Evolutionary conservation across 2,329 filamentous ascomycete species (phyloP).

Genomic region (Pseudocercospora vitis): DNA sequence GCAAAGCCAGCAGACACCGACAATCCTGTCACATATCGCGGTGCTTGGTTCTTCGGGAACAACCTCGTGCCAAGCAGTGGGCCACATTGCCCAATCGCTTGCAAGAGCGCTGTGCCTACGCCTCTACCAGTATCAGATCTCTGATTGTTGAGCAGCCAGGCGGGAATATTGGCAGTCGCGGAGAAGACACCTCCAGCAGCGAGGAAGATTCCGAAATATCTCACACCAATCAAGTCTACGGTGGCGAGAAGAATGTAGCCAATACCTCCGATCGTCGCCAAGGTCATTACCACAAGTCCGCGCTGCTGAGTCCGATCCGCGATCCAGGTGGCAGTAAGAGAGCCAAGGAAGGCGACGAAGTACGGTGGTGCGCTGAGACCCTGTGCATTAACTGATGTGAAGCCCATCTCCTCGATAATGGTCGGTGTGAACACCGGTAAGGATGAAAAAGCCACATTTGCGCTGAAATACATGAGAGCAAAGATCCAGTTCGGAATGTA

Average conservation of each 20-base stretch:
- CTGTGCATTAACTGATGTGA: slow-evolving; percentile 60
- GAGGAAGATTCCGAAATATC: slow-evolving; percentile 41
- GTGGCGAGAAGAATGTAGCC: slow-evolving; percentile 41
- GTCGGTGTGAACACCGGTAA: slow-evolving; percentile 19
- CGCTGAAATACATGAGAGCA: slow-evolving; percentile 28
- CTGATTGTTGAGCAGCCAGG: slow-evolving; percentile 42
- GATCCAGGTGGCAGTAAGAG: neutral
- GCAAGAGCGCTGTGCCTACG: no score
- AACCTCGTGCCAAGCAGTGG: no score
- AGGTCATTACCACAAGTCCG: slow-evolving; percentile 32
- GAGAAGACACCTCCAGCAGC: slow-evolving; percentile 39
- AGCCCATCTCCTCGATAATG: slow-evolving; percentile 36
- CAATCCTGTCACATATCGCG: no score
- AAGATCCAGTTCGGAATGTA: slow-evolving; percentile 43
- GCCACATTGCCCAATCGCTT: no score
- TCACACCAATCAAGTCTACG: slow-evolving; percentile 30
- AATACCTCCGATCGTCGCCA: slow-evolving; percentile 36
- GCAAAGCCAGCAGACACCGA: no score
- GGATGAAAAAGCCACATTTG: slow-evolving; percentile 40
- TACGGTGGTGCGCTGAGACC: slow-evolving; percentile 65
- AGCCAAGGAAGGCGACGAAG: slow-evolving; percentile 37
- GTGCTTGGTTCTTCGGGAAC: no score
- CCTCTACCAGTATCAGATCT: no score
- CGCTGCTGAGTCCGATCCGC: slow-evolving; percentile 4
- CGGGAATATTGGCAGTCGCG: slow-evolving; percentile 36